Base-by-base conservation (phyloP, 225 moss, liverwort and hornwort species). In the Lunularia cruciata region DNA sequence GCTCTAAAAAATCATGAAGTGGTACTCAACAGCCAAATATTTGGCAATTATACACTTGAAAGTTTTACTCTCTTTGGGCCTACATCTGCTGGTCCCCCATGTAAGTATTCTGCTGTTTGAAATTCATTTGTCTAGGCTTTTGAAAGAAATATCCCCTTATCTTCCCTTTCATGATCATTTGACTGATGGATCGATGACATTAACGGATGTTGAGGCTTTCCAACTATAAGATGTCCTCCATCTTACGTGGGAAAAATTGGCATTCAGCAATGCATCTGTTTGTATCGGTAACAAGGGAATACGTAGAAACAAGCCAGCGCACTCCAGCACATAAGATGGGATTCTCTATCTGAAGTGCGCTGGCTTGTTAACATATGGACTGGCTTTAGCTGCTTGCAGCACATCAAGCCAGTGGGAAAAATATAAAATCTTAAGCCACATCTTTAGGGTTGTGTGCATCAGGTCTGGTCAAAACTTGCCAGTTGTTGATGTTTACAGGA, bases 21-120 rank as follows among this genome's bases (percentile, higher is more conserved):
- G 30, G 74, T 51, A 26, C 88, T 93, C 64, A 88, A 87, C 81
- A 73, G 68, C 40, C 47, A 77, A 53, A 55, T 93, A 67, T 88
- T 90, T 75, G 90, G 88, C 57, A 87, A 88, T 67, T 93, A 93
- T 76, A 85, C 85, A 37, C 88, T 93, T 27, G 80, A 88, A 71
- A 88, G 79, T 72, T 84, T 88, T 68, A 76, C 82, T 42, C 84
- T 84, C 57, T 84, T 70, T 68, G 57, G 85, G 57, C 90, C 90
- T 35, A 75, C 80, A 45, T 49, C 79, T 67, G 77, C 87, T 28
- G 77, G 74, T 36, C 83, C 88, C 62, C 47, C 79, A 47, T 83
- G 92, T 92, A 70, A 51, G 72, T 63, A 10, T 15, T 51, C n/a
- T 20, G 16, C 5, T 27, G 18, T 30, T 46, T 45, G 63, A 33